Evolutionary conservation across 257 asterid species (phyloP).

Genomic region (Penstemon newberryi): DNA sequence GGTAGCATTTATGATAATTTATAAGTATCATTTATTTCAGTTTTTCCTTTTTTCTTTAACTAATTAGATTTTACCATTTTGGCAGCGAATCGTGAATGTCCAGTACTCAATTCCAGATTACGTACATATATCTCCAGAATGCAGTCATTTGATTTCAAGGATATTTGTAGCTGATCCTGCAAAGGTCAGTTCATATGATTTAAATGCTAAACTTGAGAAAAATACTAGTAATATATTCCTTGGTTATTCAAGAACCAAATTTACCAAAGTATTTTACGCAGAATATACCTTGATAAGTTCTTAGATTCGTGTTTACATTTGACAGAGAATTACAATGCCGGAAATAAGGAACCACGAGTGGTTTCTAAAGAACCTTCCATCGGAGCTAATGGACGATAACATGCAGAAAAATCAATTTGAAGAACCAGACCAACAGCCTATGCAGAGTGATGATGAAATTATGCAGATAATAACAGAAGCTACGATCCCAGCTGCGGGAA

Average conservation of each 20-base stretch:
- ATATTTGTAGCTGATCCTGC: slow-evolving; percentile 93
- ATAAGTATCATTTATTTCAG: neutral
- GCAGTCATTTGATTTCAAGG: slow-evolving; percentile 85
- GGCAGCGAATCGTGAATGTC: slow-evolving; percentile 87
- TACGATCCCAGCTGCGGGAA: slow-evolving; percentile 80
- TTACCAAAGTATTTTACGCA: too few species aligned
- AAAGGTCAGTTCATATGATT: slow-evolving; percentile 48
- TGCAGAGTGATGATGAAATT: slow-evolving; percentile 81
- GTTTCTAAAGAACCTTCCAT: slow-evolving; percentile 89
- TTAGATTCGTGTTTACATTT: neutral
- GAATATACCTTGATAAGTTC: neutral
- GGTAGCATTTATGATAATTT: slow-evolving; percentile 35
- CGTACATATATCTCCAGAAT: slow-evolving; percentile 86
- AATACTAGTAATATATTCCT: too few species aligned
- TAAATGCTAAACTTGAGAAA: neutral
- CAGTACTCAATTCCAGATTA: slow-evolving; percentile 96
- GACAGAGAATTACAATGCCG: slow-evolving; percentile 84
- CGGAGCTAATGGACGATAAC: slow-evolving; percentile 71
- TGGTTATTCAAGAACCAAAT: too few species aligned
- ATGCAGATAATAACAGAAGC: slow-evolving; percentile 95
- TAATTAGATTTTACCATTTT: slow-evolving; percentile 25
- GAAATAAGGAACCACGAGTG: slow-evolving; percentile 88
- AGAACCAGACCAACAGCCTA: slow-evolving; percentile 72
- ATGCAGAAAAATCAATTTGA: slow-evolving; percentile 57
- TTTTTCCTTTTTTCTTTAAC: neutral